These are phyloP conservation scores for Cryptosporidium sp. DNA, from an alignment of 169 alveolate genomes.

Conservation along the genomic window DNA sequence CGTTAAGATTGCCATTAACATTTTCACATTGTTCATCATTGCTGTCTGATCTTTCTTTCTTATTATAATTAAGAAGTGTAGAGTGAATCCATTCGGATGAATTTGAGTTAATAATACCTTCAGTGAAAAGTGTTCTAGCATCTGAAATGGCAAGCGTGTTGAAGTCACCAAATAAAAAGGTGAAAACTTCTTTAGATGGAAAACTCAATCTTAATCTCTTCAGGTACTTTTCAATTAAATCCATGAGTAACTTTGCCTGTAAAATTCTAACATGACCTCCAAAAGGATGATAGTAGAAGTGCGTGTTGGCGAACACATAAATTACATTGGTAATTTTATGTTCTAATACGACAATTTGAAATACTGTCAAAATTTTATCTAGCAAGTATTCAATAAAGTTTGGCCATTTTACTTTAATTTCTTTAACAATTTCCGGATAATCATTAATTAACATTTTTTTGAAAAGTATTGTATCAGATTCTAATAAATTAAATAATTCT, in stretches of 20 bases:
- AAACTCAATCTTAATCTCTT: not conserved
- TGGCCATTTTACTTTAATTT: slow-evolving; percentile 46
- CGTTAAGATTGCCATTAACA: not conserved
- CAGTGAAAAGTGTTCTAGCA: slow-evolving; percentile 38
- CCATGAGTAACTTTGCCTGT: slow-evolving; percentile 56
- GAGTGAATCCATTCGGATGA: slow-evolving; percentile 53
- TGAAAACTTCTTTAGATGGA: slow-evolving; percentile 2
- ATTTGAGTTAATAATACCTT: slow-evolving; percentile 10
- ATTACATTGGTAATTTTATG: slow-evolving; percentile 5
- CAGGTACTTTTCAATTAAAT: not conserved
- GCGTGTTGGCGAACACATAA: slow-evolving; percentile 42
- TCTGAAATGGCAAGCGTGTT: slow-evolving; percentile 57
- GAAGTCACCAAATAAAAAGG: slow-evolving; percentile 54
- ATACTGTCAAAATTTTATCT: slow-evolving; percentile 38
- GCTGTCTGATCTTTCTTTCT: not conserved
- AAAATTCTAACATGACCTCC: slow-evolving; percentile 69
- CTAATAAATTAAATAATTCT: slow-evolving; percentile 11
- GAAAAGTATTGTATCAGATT: slow-evolving; percentile 35
- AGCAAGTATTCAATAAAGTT: slow-evolving; percentile 16
- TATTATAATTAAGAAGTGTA: not conserved
- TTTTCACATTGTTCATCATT: not conserved
- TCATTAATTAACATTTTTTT: not conserved
- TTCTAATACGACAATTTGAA: slow-evolving; percentile 31
- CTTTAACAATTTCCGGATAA: slow-evolving; percentile 13
- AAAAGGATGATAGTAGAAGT: slow-evolving; percentile 49